Conservation (phyloP, 352 stramenopile species). For the Pythium apleroticum region DNA sequence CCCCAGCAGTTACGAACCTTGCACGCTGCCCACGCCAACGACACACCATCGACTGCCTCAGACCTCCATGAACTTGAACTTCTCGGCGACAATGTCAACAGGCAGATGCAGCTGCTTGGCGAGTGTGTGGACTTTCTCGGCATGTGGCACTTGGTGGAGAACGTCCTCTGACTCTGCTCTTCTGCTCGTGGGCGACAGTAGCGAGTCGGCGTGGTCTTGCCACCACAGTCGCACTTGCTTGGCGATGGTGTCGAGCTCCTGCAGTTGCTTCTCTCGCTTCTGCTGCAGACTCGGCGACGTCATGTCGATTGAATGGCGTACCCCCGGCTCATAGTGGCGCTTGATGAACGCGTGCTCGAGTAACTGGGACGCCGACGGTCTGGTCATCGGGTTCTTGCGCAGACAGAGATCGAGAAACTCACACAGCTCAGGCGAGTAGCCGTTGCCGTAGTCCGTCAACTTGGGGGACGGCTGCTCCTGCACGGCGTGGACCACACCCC, state of each 20-base stretch:
- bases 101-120: conserved; percentile 54
- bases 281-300: conserved; percentile 20
- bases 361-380: conserved; percentile 48
- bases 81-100: conserved; percentile 42
- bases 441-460: conserved; percentile 58
- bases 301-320: conserved; percentile 28
- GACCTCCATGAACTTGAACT: conserved; percentile 57
- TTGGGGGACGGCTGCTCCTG: conserved; percentile 75
- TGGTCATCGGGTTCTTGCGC: conserved; percentile 71
- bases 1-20: neutral
- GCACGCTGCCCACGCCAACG: neutral
- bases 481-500: conserved; percentile 85
- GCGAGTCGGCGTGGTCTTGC: conserved; percentile 37
- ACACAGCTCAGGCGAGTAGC: conserved; percentile 68
- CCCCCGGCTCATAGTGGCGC: conserved; percentile 45
- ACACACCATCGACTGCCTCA: conserved; percentile 22
- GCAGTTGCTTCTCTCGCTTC: conserved; percentile 32
- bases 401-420: conserved; percentile 82
- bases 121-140: conserved; percentile 40
- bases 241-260: conserved; percentile 51
- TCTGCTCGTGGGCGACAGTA: conserved; percentile 31
- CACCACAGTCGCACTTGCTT: conserved; percentile 58
- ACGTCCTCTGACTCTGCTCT: neutral
- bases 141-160: conserved; percentile 29
- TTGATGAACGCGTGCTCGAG: conserved; percentile 74